phyloP scores from a whole-genome alignment of 805 yeast species.

The Metschnikowia noctiluminum region DNA sequence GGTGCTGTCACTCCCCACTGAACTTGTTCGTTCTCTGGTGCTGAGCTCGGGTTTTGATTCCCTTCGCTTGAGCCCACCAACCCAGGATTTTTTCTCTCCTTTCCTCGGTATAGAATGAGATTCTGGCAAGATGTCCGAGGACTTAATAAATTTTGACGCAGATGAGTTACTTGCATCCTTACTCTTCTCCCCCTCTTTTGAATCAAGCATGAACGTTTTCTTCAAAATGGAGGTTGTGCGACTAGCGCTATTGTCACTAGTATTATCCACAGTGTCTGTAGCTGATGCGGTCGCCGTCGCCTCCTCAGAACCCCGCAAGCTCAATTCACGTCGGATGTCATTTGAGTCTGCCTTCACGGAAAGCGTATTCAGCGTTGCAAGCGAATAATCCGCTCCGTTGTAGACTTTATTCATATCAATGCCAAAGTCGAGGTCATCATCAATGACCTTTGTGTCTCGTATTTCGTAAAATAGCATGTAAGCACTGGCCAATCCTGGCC shows the following conservation, averaged over 20 bases:
- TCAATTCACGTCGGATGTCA: background rate
- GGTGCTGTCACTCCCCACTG: conserved; percentile 20
- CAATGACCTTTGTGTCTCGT: conserved; percentile 40
- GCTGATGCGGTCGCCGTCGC: background rate
- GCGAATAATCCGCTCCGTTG: conserved; percentile 41
- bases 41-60: conserved; percentile 22
- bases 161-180: background rate
- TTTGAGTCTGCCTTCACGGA: background rate
- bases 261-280: background rate
- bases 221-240: conserved; percentile 25
- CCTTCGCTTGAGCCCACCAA: conserved; percentile 35
- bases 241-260: conserved; percentile 1
- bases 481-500: conserved; percentile 86
- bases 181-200: conserved; percentile 12
- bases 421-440: conserved; percentile 35
- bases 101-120: conserved; percentile 10
- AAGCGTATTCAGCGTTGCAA: conserved; percentile 5
- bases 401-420: conserved; percentile 78
- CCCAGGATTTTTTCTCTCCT: conserved; percentile 39
- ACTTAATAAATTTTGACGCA: conserved; percentile 2
- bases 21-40: conserved; percentile 19
- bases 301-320: background rate
- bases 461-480: conserved; percentile 77
- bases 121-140: conserved; percentile 2
- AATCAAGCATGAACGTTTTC: conserved; percentile 30